Evolutionary conservation across 495 filamentous ascomycete genomes (phyloP).

Genomic region (Aspergillus olivimuriae): DNA sequence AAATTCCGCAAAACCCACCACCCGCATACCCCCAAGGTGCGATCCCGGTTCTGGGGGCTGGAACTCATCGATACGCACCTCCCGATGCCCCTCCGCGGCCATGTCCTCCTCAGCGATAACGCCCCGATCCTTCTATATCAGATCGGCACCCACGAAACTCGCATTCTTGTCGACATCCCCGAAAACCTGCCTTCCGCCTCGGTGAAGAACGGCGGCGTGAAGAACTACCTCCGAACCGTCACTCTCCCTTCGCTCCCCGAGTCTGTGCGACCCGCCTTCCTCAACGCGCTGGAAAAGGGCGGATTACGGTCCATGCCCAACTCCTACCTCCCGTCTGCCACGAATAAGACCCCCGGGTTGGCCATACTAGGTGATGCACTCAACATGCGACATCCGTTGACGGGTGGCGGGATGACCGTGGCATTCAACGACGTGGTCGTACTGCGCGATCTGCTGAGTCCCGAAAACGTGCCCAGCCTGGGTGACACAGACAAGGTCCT

Average conservation of each 20-base stretch:
- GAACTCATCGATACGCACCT: slow-evolving; percentile 84
- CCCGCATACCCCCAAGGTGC: slow-evolving; percentile 57
- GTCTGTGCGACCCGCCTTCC: slow-evolving; percentile 67
- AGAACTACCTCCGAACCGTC: slow-evolving; percentile 67
- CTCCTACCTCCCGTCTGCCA: slow-evolving; percentile 74
- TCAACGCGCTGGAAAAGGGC: slow-evolving; percentile 65
- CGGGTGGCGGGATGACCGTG: slow-evolving; percentile 94
- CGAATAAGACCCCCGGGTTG: slow-evolving; percentile 65
- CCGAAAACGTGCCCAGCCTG: slow-evolving; percentile 59
- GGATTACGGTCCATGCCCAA: slow-evolving; percentile 84
- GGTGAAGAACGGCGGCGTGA: slow-evolving; percentile 67
- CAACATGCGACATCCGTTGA: slow-evolving; percentile 95
- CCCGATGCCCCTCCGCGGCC: slow-evolving; percentile 67
- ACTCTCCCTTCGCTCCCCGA: slow-evolving; percentile 73
- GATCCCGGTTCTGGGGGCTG: slow-evolving; percentile 83
- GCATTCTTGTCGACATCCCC: slow-evolving; percentile 86
- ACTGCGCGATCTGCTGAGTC: slow-evolving; percentile 63
- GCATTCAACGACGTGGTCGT: slow-evolving; percentile 82
- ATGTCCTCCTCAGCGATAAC: slow-evolving; percentile 73
- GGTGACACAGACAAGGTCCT: slow-evolving; percentile 56
- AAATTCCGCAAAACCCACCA: slow-evolving; percentile 84
- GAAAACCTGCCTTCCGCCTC: slow-evolving; percentile 67
- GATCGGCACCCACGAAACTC: slow-evolving; percentile 91
- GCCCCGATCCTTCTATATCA: slow-evolving; percentile 90
- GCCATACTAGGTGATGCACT: slow-evolving; percentile 84